These are phyloP conservation scores for Neurospora sp. DNA, from an alignment of 495 filamentous ascomycete genomes.

Conservation along the genomic window DNA sequence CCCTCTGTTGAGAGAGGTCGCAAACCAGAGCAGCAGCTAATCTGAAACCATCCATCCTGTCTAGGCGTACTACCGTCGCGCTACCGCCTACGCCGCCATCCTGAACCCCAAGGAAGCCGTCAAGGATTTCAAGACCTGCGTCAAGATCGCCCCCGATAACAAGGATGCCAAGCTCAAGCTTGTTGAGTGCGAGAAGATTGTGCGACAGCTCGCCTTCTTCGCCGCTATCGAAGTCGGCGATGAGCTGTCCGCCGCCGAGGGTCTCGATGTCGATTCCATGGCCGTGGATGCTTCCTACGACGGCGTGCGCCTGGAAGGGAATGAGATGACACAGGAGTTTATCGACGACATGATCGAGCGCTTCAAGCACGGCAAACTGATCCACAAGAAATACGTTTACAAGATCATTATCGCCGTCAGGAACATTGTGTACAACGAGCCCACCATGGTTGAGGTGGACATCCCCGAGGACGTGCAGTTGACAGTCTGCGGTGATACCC, in stretches of 20 bases:
- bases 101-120: constrained; percentile 76
- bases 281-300: constrained; percentile 76
- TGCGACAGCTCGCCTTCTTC: constrained; percentile 81
- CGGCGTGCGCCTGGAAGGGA: constrained; percentile 59
- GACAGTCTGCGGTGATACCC: constrained; percentile 96
- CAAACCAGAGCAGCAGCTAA: background rate
- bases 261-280: constrained; percentile 78
- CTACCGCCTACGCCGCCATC: constrained; percentile 82
- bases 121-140: constrained; percentile 85
- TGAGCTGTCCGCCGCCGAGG: constrained; percentile 81
- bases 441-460: constrained; percentile 94
- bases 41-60: background rate
- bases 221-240: constrained; percentile 91
- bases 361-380: constrained; percentile 91
- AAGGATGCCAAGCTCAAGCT: constrained; percentile 84
- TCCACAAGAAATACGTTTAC: constrained; percentile 94
- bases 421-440: constrained; percentile 80
- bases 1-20: background rate
- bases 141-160: constrained; percentile 76
- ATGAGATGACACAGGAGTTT: constrained; percentile 89
- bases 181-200: constrained; percentile 85
- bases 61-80: constrained; percentile 91
- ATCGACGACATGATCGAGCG: constrained; percentile 92
- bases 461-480: constrained; percentile 65
- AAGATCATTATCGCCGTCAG: constrained; percentile 86